Percentiles rank a stretch among this genome's conserved stretches.
Evolutionary conservation across 176 grass and related monocot species (phyloP).

Genomic region (Thalia dealbata): DNA sequence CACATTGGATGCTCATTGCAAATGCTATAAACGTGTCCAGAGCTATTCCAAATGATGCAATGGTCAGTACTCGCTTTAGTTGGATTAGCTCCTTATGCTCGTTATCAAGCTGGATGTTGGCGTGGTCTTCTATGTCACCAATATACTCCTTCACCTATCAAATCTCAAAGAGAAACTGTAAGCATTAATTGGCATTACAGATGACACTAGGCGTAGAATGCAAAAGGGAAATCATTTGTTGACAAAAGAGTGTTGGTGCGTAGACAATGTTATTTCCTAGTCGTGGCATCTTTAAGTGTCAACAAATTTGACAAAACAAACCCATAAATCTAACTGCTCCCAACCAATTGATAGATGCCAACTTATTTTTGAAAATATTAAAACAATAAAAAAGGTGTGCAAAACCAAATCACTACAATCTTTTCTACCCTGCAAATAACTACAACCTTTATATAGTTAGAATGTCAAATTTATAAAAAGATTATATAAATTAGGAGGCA

Average conservation of each 20-base stretch:
- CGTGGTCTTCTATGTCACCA: constrained; percentile 92
- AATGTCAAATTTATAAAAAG: too few species aligned
- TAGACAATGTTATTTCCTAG: too few species aligned
- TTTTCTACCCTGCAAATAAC: too few species aligned
- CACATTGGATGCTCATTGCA: constrained; percentile 60
- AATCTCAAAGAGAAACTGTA: constrained; percentile 17
- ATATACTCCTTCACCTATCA: constrained; percentile 77
- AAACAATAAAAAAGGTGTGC: too few species aligned
- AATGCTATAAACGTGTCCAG: constrained; percentile 68
- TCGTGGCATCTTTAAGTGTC: not conserved
- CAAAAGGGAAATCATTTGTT: not conserved
- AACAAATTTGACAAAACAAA: not conserved
- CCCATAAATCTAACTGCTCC: not conserved
- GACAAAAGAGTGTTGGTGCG: not conserved
- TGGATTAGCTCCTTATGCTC: constrained; percentile 88
- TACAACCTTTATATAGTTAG: too few species aligned
- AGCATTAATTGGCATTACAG: not conserved
- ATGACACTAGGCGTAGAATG: constrained; percentile 11
- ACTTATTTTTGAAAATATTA: too few species aligned
- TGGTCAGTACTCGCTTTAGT: constrained; percentile 77
- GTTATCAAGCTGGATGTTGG: constrained; percentile 92
- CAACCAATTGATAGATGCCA: not conserved
- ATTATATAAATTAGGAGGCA: too few species aligned
- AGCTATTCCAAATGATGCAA: constrained; percentile 71
- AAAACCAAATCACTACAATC: too few species aligned